A percentile compares a stretch with the other conserved stretches of the same genome.
These are phyloP conservation scores for Parachaetomium inaequale DNA, from an alignment of 495 filamentous ascomycete genomes.

Conservation along the genomic window DNA sequence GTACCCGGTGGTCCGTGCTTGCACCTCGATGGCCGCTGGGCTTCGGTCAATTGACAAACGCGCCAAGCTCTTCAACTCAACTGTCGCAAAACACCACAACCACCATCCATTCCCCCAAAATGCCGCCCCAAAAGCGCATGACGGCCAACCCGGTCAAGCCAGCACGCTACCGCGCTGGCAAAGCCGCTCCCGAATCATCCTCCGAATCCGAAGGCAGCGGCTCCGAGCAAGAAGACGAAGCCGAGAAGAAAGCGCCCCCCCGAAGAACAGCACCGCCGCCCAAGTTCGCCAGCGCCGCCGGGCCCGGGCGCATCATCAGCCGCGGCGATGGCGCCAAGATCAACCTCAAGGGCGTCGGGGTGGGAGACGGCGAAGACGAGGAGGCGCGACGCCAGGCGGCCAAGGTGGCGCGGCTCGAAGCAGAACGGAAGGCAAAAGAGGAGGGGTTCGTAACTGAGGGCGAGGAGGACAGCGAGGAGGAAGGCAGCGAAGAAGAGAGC, in stretches of 20 bases:
- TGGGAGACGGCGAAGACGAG: constrained; percentile 43
- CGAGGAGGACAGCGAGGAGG: constrained; percentile 37
- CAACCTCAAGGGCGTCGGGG: constrained; percentile 55
- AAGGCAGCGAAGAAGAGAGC: constrained; percentile 49
- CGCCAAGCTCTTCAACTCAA: neutral
- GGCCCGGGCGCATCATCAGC: constrained; percentile 43
- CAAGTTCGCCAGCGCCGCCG: constrained; percentile 55
- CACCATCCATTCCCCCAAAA: constrained; percentile 37
- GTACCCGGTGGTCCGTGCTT: neutral
- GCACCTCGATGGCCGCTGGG: too few relatives aligned
- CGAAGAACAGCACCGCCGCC: constrained; percentile 52
- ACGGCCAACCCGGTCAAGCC: constrained; percentile 85
- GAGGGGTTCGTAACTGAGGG: constrained; percentile 73
- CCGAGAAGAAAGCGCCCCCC: constrained; percentile 30
- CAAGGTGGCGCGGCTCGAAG: constrained; percentile 40
- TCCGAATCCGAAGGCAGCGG: constrained; percentile 57
- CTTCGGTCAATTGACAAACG: neutral
- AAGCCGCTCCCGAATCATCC: constrained; percentile 63
- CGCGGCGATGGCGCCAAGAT: constrained; percentile 64
- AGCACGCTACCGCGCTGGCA: constrained; percentile 81
- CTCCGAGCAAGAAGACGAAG: constrained; percentile 40
- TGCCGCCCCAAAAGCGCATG: constrained; percentile 83
- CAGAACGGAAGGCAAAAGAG: constrained; percentile 54
- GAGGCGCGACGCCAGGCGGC: constrained; percentile 45
- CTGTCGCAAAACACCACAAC: neutral